A percentile compares a stretch with the other conserved stretches of the same genome.
phyloP scores from a whole-genome alignment of 768 basidiomycete genomes.

The Lentinula sp. region DNA sequence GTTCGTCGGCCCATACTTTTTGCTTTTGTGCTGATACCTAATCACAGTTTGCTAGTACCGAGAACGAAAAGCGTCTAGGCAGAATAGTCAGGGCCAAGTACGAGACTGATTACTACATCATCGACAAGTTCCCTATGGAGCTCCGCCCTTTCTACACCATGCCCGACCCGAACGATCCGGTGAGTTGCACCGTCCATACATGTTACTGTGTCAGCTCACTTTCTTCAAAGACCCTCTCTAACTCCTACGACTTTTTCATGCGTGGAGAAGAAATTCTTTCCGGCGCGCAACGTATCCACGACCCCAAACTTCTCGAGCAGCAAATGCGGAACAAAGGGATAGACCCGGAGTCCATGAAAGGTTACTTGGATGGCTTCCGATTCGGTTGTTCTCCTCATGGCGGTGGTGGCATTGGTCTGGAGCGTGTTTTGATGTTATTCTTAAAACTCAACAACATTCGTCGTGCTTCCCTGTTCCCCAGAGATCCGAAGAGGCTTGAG shows the following conservation, averaged over 20 bases:
- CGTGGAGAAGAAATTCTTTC: conserved; percentile 98
- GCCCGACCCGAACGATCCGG: conserved; percentile 90
- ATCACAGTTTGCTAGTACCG: conserved; percentile 53
- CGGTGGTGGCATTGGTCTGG: conserved; percentile 92
- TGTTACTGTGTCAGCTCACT: neutral
- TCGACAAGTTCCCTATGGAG: conserved; percentile 97
- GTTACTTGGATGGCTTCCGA: conserved; percentile 91
- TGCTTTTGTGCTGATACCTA: neutral
- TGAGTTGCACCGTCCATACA: conserved; percentile 26
- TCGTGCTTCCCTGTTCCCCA: conserved; percentile 88
- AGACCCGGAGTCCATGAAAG: conserved; percentile 87
- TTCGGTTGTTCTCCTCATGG: conserved; percentile 95
- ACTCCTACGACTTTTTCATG: conserved; percentile 99
- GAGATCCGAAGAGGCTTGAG: conserved; percentile 92
- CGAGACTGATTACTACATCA: conserved; percentile 97
- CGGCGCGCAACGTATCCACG: conserved; percentile 97
- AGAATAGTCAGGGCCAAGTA: conserved; percentile 88
- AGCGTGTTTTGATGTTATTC: conserved; percentile 97
- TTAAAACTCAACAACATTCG: conserved; percentile 95
- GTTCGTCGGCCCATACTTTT: conserved; percentile 30
- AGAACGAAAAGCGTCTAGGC: conserved; percentile 93
- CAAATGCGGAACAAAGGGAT: conserved; percentile 86
- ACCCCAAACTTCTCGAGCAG: conserved; percentile 71
- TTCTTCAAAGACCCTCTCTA: conserved; percentile 70
- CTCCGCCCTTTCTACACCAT: conserved; percentile 99